Evolutionary conservation across 2,329 filamentous ascomycete genomes (phyloP).

Genomic region (Podosphaera fusca): DNA sequence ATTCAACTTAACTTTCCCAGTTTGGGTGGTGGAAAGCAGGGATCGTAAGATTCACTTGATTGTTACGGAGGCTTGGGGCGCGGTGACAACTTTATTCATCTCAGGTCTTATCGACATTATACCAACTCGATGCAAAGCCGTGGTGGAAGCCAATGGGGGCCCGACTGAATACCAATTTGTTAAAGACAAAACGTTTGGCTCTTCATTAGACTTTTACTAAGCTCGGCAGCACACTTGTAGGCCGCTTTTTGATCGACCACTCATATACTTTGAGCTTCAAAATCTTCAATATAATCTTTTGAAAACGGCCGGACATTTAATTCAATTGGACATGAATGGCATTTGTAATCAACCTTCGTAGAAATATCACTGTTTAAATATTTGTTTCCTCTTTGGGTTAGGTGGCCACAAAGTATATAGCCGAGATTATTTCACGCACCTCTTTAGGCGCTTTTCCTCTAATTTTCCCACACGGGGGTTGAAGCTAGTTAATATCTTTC

Average conservation of each 20-base stretch:
- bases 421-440: background rate
- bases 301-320: background rate
- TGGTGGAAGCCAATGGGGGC: background rate
- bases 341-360: no score
- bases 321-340: background rate
- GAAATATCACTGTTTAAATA: background rate
- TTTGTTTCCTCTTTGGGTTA: no score
- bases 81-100: background rate
- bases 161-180: background rate
- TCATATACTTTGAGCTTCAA: no score
- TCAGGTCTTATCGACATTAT: background rate
- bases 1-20: background rate
- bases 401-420: background rate
- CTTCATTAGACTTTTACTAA: no score
- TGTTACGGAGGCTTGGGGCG: background rate
- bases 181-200: background rate
- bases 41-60: background rate
- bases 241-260: no score
- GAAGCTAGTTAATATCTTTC: background rate
- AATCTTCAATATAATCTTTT: no score
- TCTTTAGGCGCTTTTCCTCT: background rate
- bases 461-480: background rate
- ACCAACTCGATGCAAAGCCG: background rate
- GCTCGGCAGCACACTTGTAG: no score
- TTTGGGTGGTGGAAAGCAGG: background rate